Percentiles rank a stretch among this genome's conserved stretches.
These are phyloP conservation scores for Colletotrichum destructivum DNA, from an alignment of 2,329 filamentous ascomycete genomes.

Conservation along the genomic window DNA sequence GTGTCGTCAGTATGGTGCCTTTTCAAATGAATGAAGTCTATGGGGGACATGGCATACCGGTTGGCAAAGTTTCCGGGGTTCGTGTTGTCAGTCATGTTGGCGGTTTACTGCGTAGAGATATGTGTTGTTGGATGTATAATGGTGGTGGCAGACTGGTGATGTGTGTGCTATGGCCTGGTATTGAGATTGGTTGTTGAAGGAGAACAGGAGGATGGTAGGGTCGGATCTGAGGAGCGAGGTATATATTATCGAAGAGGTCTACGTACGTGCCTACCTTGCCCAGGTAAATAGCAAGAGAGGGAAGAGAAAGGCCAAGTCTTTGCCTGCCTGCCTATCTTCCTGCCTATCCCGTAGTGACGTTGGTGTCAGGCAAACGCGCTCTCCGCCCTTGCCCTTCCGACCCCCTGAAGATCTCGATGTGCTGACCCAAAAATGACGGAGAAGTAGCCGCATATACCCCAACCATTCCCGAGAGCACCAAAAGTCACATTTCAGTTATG, in stretches of 20 bases:
- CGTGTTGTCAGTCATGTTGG: slow-evolving; percentile 49
- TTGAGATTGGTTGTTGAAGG: not conserved
- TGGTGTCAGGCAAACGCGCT: slow-evolving; percentile 8
- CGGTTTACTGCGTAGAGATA: not conserved
- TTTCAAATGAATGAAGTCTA: not conserved
- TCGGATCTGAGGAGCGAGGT: not conserved
- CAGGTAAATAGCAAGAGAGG: no score
- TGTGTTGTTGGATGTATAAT: not conserved
- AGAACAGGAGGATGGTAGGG: not conserved
- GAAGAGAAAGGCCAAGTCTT: not conserved
- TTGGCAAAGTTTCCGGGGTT: slow-evolving; percentile 45
- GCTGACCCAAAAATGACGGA: slow-evolving; percentile 28
- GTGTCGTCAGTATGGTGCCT: not conserved
- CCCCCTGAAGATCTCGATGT: slow-evolving; percentile 22
- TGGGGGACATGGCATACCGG: slow-evolving; percentile 53
- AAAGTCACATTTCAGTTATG: not conserved
- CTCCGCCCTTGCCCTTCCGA: slow-evolving; percentile 17
- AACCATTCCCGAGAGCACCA: not conserved
- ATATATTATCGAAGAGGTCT: slow-evolving; percentile 7
- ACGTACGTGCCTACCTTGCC: not conserved
- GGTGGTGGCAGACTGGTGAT: not conserved
- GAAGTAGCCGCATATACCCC: not conserved
- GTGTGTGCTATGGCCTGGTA: not conserved
- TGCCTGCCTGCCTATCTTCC: not conserved
- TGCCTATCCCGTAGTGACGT: slow-evolving; percentile 24